Conservation (phyloP, 192 early-diverging fungal genomes). For the Obelidium mucronatum region DNA sequence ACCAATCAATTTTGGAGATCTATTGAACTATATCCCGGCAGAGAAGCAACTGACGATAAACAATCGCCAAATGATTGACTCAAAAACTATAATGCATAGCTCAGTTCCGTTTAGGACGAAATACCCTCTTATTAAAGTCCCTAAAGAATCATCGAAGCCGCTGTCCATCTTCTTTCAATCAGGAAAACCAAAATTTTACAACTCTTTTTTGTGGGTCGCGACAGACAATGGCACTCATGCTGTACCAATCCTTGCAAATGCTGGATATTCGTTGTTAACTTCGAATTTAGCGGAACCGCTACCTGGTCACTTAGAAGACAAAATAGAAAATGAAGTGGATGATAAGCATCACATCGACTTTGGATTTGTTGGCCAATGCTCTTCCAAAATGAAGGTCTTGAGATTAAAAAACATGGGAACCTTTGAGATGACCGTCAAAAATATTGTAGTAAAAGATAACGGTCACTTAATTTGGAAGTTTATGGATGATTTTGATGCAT, state of each 20-base stretch:
- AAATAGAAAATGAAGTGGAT: slow-evolving; percentile 16
- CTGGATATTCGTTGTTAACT: slow-evolving; percentile 40
- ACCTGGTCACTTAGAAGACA: neutral
- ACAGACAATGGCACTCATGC: slow-evolving; percentile 15
- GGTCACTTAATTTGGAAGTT: slow-evolving; percentile 53
- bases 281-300: slow-evolving; percentile 47
- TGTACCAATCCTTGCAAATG: slow-evolving; percentile 47
- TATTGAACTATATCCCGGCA: slow-evolving; percentile 37
- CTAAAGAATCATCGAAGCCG: slow-evolving; percentile 16
- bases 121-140: neutral
- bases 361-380: slow-evolving; percentile 46
- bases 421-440: slow-evolving; percentile 53
- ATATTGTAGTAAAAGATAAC: slow-evolving; percentile 47
- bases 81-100: slow-evolving; percentile 4
- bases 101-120: slow-evolving; percentile 38
- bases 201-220: slow-evolving; percentile 39
- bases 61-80: slow-evolving; percentile 48
- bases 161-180: slow-evolving; percentile 38
- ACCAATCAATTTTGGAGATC: slow-evolving; percentile 55
- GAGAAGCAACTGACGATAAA: slow-evolving; percentile 28
- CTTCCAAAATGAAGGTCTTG: slow-evolving; percentile 46
- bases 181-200: slow-evolving; percentile 35
- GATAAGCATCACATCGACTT: slow-evolving; percentile 49
- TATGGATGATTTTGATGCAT: slow-evolving; percentile 45
- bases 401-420: slow-evolving; percentile 53